Conservation (phyloP, 805 yeast genomes). For the Suhomyces sp. region DNA sequence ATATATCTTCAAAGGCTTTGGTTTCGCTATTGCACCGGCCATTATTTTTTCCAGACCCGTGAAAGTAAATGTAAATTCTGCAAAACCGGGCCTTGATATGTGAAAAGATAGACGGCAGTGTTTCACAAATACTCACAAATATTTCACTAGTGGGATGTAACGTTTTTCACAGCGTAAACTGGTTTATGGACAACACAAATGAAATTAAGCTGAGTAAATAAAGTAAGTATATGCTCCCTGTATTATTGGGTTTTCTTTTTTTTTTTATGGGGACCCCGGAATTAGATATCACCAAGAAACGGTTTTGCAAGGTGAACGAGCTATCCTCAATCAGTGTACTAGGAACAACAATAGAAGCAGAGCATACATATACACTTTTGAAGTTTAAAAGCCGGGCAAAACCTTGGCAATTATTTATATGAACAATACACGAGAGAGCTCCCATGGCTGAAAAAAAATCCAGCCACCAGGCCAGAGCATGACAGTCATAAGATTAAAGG, state of each 20-base stretch:
- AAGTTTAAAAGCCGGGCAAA: not conserved
- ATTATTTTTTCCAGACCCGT: not conserved
- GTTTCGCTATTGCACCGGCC: conserved; percentile 8
- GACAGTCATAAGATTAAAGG: not conserved
- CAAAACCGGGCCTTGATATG: not conserved
- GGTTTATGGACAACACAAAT: not conserved
- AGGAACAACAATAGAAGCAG: not conserved
- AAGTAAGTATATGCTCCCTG: not conserved
- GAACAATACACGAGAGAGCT: not conserved
- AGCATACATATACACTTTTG: not conserved
- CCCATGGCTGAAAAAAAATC: not conserved
- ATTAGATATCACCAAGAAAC: not conserved
- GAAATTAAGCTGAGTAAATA: not conserved
- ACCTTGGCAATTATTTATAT: not conserved
- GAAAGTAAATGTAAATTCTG: not conserved
- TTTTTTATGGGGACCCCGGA: not conserved
- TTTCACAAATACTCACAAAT: not conserved
- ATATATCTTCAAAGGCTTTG: conserved; percentile 36
- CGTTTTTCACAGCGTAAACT: not conserved
- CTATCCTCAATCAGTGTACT: not conserved
- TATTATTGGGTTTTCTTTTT: not conserved
- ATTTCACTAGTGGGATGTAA: not conserved
- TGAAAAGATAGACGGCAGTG: not conserved
- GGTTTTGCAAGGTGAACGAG: not conserved
- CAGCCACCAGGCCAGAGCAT: not conserved